Conservation (phyloP, 345 rosid genomes). For the Garcia nutans region DNA sequence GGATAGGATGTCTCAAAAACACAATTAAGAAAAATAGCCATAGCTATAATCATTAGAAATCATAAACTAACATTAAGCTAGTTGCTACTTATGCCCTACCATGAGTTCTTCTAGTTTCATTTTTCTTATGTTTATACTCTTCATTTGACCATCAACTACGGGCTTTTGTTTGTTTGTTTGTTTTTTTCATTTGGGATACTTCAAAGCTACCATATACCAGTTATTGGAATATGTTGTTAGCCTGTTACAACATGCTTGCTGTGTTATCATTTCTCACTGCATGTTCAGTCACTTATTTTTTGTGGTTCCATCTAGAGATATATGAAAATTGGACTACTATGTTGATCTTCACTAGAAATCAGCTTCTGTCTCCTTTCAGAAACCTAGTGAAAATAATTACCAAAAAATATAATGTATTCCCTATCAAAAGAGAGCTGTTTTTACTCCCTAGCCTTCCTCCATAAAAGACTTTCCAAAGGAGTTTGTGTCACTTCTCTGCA, state of each 20-base stretch:
- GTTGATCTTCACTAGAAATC: too few species aligned
- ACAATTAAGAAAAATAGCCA: background rate
- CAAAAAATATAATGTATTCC: too few species aligned
- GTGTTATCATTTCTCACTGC: too few species aligned
- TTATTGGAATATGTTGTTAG: background rate
- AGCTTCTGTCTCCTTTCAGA: too few species aligned
- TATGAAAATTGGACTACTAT: too few species aligned
- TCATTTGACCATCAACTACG: background rate
- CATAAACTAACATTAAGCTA: background rate
- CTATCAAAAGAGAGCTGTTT: too few species aligned
- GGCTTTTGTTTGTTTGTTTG: background rate
- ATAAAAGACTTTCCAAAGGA: too few species aligned
- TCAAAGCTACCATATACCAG: background rate
- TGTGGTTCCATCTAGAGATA: too few species aligned
- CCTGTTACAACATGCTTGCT: background rate
- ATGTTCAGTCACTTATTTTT: too few species aligned
- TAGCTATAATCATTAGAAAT: background rate
- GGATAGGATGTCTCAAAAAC: background rate
- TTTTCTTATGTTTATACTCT: background rate
- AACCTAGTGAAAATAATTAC: too few species aligned
- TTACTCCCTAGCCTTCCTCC: too few species aligned
- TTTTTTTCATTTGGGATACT: background rate
- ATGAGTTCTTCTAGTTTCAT: background rate
- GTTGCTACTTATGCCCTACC: background rate
- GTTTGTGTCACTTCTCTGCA: too few species aligned